A percentile compares a stretch with the other conserved stretches of the same genome.
These are phyloP conservation scores for Globisporangium cylindrosporum DNA, from an alignment of 352 stramenopile genomes.

Conservation along the genomic window DNA sequence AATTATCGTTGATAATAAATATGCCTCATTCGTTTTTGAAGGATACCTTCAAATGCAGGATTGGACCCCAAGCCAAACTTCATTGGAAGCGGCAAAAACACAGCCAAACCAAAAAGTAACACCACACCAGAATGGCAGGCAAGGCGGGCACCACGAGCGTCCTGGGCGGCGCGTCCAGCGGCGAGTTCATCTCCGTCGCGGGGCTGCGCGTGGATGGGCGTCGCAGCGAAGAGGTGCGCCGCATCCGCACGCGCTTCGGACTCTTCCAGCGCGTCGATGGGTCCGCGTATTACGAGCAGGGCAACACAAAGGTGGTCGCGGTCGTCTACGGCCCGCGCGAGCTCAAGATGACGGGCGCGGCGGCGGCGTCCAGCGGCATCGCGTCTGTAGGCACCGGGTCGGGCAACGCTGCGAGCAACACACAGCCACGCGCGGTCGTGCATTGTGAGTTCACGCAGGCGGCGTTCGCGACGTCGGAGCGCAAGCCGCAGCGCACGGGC, in stretches of 20 bases:
- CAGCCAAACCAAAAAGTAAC: not conserved
- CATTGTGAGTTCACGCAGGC: conserved; percentile 88
- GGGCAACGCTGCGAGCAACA: conserved; percentile 62
- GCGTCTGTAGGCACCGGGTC: conserved; percentile 55
- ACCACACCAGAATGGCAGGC: conserved; percentile 34
- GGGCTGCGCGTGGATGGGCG: conserved; percentile 83
- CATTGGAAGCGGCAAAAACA: not conserved
- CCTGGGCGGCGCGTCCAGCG: conserved; percentile 43
- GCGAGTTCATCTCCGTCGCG: conserved; percentile 83
- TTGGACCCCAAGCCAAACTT: not conserved
- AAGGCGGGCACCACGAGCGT: conserved; percentile 64
- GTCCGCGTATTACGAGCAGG: conserved; percentile 86
- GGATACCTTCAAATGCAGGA: not conserved
- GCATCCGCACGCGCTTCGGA: conserved; percentile 79
- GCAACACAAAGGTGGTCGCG: conserved; percentile 88
- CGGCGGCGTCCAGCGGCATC: conserved; percentile 30
- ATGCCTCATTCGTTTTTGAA: not conserved
- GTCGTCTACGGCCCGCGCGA: conserved; percentile 87
- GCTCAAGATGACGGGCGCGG: conserved; percentile 42
- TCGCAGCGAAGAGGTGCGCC: conserved; percentile 79
- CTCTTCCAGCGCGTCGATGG: conserved; percentile 86
- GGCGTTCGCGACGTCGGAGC: conserved; percentile 85
- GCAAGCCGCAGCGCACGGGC: conserved; percentile 70
- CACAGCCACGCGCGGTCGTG: conserved; percentile 63
- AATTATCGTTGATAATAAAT: no score